Evolutionary conservation across 148 eudicot genomes (phyloP).

Genomic region (Cornus florida): DNA sequence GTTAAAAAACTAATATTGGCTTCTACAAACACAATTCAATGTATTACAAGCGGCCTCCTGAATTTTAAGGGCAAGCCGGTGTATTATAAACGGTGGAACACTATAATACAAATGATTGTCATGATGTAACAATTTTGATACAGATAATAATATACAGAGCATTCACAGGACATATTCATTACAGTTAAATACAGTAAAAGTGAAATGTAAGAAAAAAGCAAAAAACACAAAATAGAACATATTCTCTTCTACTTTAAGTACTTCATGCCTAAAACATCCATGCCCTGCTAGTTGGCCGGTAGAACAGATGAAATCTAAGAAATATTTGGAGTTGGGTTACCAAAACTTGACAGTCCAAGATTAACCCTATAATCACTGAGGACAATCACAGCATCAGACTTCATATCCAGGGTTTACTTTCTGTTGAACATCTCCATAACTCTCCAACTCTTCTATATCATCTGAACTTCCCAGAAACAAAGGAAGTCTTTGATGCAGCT

Average conservation of each 20-base stretch:
- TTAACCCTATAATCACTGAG: not conserved
- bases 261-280: not conserved
- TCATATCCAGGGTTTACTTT: constrained; percentile 96
- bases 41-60: not conserved
- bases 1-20: not conserved
- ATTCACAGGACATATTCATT: not conserved
- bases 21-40: not conserved
- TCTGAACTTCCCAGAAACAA: constrained; percentile 87
- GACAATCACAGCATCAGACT: constrained; percentile 35
- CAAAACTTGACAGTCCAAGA: not conserved
- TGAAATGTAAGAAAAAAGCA: not conserved
- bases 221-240: not conserved
- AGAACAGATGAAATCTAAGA: not conserved
- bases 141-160: not conserved
- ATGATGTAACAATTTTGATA: not conserved
- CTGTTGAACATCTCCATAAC: constrained; percentile 86
- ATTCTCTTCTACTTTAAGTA: not conserved
- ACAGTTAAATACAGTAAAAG: not conserved
- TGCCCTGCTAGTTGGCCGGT: too few relatives aligned
- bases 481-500: constrained; percentile 89
- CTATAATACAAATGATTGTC: not conserved
- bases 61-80: not conserved
- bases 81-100: not conserved
- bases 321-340: not conserved
- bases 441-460: constrained; percentile 89